Base-by-base conservation (phyloP, 495 filamentous ascomycete genomes). In the Massariosphaeria phaeospora region DNA sequence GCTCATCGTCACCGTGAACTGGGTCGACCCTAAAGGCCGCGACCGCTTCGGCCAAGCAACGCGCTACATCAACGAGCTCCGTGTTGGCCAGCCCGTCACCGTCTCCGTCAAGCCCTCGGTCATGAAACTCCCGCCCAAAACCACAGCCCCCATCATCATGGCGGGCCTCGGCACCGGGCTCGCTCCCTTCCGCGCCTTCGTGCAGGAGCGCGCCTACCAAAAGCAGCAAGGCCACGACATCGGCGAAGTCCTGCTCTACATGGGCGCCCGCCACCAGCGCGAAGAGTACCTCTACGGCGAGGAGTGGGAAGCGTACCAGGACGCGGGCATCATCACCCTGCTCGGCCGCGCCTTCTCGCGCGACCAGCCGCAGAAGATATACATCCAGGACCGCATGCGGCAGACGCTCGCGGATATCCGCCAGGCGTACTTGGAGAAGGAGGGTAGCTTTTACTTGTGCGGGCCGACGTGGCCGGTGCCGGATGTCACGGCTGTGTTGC, bases 251-350 rank as follows among this genome's bases (percentile, higher is more conserved):
- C 79, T 98, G 18, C 77, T 98, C 53, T 98, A 97, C 77, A 91
- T 98, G 78, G 93, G 93, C 60, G 91, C 88, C 5, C 89, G 93
- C 39, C 90, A 95, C 78, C 89, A 95, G 74, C 86, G 89, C 52
- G 94, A 98, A 73, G 93, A 98, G 73, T 98, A 98, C 70, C 85
- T 96, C 39, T 98, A 98, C 66, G 93, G 93, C 59, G 93, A 98
- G 74, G 93, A 98, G 70, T 98, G 93, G 93, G 94, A 98, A 71
- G 93, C 93, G 2, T 98, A 98, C 70, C 81, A 91, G 68, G 89
- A 89, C 48, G 89, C 94, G 1, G 93, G 93, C 49, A 85, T 98
- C 60, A 88, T 98, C 70, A 97, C 94, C 3, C 79, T 95, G 26
- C 81, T 98, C 18, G 94, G 94, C 21, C 82, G 88, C 39, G 93